These are phyloP conservation scores for Beauveria bassiana DNA, from an alignment of 2,329 filamentous ascomycete genomes.

Conservation along the genomic window DNA sequence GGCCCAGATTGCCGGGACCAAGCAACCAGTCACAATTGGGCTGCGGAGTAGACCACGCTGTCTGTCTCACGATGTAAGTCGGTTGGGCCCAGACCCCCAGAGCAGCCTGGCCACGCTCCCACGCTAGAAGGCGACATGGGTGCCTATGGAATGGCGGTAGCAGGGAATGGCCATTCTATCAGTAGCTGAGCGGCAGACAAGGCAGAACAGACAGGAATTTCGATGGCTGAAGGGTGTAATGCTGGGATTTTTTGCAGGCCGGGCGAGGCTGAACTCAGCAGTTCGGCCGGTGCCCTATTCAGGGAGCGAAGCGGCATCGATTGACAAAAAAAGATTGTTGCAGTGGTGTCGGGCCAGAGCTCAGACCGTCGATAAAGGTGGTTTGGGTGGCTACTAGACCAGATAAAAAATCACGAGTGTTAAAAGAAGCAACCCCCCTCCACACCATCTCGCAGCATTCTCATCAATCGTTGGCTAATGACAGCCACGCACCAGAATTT, in stretches of 20 bases:
- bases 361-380: neutral
- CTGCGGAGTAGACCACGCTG: slow-evolving; percentile 3
- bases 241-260: neutral
- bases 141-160: neutral
- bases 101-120: neutral
- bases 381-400: neutral
- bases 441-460: slow-evolving; percentile 4
- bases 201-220: neutral
- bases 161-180: neutral
- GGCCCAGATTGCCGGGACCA: slow-evolving; percentile 9
- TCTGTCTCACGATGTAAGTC: slow-evolving; percentile 4
- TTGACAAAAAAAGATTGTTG: neutral
- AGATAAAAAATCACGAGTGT: neutral
- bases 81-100: neutral
- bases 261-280: neutral
- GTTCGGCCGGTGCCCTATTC: neutral
- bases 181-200: neutral
- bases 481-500: slow-evolving; percentile 36
- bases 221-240: neutral
- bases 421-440: neutral
- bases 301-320: neutral
- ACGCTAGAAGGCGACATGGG: neutral
- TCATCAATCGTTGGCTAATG: slow-evolving; percentile 24
- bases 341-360: neutral
- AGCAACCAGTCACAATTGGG: neutral